Evolutionary conservation across 768 basidiomycete genomes (phyloP), one percentile per base, ranked within the genome.

Genomic region (Lenzites betulinus): DNA sequence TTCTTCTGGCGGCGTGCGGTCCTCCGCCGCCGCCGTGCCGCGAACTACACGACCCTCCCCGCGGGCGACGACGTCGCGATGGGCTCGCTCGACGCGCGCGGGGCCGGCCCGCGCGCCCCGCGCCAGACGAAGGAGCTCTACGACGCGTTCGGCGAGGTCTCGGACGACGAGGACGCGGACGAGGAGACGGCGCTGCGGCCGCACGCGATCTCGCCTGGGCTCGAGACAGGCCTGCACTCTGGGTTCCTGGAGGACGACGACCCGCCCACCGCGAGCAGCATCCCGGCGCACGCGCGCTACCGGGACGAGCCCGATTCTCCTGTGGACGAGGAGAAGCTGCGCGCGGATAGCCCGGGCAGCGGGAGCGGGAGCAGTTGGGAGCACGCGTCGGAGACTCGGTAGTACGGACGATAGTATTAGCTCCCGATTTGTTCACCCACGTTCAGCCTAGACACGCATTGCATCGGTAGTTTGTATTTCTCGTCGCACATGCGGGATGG

Each of bases 61-160:
- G 84, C 69, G 23, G 83, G 81, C 33, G 89, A 90, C 53, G 89
- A 89, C 51, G 73, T 95, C 54, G 85, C 87, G 8, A 93, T 98
- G 93, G 84, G 81, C 51, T 71, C 88, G 4, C 73, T 97, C 30
- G 78, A 82, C 20, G 73, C 79, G 23, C 69, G 76, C 4, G 52
- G 51, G 22, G 35, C 52, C 28, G 64, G 74, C 13, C 66, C 71
- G 35, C 64, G 67, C 16, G 56, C 63, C 3, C 67, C 79, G 23
- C 76, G 81, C 38, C 80, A 87, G 51, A 90, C 94, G 51, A 90
- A 90, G 76, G 96, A 98, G 74, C 71, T 99, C 62, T 98, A 98
- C 68, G 95, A 98, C 74, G 95, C 96, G 18, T 98, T 98, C 75
- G 94, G 93, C 36, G 93, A 94, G 69, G 81, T 87, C 26, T 90